Evolutionary conservation across 495 filamentous ascomycete species (phyloP).

Genomic region (Penicillium antarcticum): DNA sequence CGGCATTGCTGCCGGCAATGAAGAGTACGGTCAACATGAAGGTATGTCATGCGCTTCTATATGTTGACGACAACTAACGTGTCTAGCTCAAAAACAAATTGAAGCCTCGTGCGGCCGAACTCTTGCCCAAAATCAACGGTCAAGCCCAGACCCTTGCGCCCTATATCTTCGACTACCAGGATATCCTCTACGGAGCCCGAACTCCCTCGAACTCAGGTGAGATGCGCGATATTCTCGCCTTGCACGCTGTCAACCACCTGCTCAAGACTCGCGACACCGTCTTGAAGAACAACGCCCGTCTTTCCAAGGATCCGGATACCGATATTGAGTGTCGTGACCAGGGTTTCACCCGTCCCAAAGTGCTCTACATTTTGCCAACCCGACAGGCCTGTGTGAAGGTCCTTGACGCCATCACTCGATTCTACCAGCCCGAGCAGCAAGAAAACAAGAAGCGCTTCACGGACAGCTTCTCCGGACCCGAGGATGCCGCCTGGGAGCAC

Average conservation of each 20-base stretch:
- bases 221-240: conserved; percentile 67
- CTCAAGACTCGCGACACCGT: conserved; percentile 91
- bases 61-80: neutral
- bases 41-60: conserved; percentile 11
- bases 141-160: conserved; percentile 34
- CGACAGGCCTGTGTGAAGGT: conserved; percentile 75
- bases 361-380: conserved; percentile 85
- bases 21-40: conserved; percentile 37
- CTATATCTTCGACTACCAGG: conserved; percentile 68
- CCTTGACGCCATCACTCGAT: conserved; percentile 66
- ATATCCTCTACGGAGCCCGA: conserved; percentile 74
- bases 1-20: conserved; percentile 30
- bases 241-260: conserved; percentile 87
- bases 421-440: conserved; percentile 82
- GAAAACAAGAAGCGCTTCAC: conserved; percentile 93
- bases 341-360: conserved; percentile 91
- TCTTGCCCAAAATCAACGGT: conserved; percentile 32
- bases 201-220: conserved; percentile 59
- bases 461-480: conserved; percentile 66
- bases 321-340: conserved; percentile 85
- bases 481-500: conserved; percentile 61
- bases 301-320: conserved; percentile 56
- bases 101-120: conserved; percentile 28
- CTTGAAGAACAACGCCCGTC: conserved; percentile 82
- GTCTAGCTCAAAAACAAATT: conserved; percentile 47